phyloP scores from a whole-genome alignment of 345 rosid species.

The Lumnitzera racemosa region DNA sequence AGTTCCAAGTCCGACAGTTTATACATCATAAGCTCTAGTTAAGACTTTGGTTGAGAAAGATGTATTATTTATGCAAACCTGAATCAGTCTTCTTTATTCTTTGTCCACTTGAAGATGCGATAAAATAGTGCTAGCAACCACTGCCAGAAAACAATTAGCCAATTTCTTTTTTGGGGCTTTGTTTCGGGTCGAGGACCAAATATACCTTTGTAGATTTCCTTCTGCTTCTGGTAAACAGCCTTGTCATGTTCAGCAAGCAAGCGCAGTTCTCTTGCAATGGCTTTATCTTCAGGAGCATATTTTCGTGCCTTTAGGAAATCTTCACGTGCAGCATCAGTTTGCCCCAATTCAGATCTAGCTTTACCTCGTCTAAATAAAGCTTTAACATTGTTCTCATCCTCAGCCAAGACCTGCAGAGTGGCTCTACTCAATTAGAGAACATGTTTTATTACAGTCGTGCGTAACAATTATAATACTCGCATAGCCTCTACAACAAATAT shows the following conservation, averaged over 20 bases:
- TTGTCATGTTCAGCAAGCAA: slow-evolving; percentile 73
- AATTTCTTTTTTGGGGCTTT: slow-evolving; percentile 26
- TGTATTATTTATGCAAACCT: not conserved
- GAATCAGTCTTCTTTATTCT: slow-evolving; percentile 28
- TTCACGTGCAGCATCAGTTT: slow-evolving; percentile 80
- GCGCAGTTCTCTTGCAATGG: slow-evolving; percentile 67
- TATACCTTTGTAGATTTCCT: slow-evolving; percentile 77
- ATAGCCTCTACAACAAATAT: not conserved
- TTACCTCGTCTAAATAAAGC: slow-evolving; percentile 93
- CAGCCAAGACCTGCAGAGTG: slow-evolving; percentile 56
- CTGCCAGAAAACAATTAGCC: slow-evolving; percentile 45
- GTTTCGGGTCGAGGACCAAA: slow-evolving; percentile 56
- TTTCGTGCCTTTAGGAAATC: slow-evolving; percentile 79
- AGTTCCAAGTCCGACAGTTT: too few species aligned
- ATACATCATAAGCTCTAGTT: too few species aligned
- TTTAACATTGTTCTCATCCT: slow-evolving; percentile 84
- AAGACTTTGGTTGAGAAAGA: too few species aligned
- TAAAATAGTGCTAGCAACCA: slow-evolving; percentile 29
- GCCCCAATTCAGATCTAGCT: slow-evolving; percentile 88
- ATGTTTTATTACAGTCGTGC: not conserved
- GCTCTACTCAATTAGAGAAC: not conserved
- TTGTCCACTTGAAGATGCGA: slow-evolving; percentile 18
- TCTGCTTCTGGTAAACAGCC: slow-evolving; percentile 73
- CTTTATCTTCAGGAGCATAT: slow-evolving; percentile 76
- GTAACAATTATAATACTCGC: not conserved